Evolutionary conservation across 306 rosid genomes (phyloP), one percentile per base, ranked within the genome.

Genomic region (Trifolium repens): DNA sequence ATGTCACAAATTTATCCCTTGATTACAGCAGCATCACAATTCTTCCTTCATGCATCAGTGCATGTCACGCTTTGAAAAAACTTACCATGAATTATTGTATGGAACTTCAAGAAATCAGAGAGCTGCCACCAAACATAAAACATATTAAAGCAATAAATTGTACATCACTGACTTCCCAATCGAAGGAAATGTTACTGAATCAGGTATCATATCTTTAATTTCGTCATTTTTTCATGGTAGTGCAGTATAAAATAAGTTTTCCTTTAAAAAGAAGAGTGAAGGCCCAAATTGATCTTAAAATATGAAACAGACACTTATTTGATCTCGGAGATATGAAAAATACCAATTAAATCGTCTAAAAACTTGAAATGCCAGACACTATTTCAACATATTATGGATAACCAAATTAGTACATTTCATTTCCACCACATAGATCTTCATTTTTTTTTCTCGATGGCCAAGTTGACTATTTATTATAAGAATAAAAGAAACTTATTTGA

Each of bases 21-120:
- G 7, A 5, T 19, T 4, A 1, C 0, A 76, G 15, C 35, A 32
- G 37, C 3, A 32, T 75, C 54, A 64, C 53, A 37, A 13, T 49
- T 7, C 64, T 75, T 14, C 79, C 79, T 14, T 64, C 49, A 17
- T 24, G 57, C 57, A 50, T 50, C 57, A 50, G n/a, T 50, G 4
- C 22, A n/a, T 50, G 57, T 2, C 57, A n/a, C 8, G n/a, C 57
- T 50, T 50, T 50, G 22, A n/a, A 50, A 1, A 0, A 8, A 15
- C 19, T 50, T 15, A 6, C 57, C n/a, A 0, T 50, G 57, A 50
- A 50, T n/a, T 1, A 15, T 7, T 50, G 57, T 15, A 50, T 0
- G 4, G 9, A n/a, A 10, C 57, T 50, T n/a, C 22, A 9, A 50
- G 57, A 50, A 15, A 50, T 50, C 57, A 50, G 22, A 50, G 57